Percentiles rank a stretch among this genome's conserved stretches.
Conservation (phyloP, 2,329 filamentous ascomycete genomes). For the Rhynchosporium secalis region DNA sequence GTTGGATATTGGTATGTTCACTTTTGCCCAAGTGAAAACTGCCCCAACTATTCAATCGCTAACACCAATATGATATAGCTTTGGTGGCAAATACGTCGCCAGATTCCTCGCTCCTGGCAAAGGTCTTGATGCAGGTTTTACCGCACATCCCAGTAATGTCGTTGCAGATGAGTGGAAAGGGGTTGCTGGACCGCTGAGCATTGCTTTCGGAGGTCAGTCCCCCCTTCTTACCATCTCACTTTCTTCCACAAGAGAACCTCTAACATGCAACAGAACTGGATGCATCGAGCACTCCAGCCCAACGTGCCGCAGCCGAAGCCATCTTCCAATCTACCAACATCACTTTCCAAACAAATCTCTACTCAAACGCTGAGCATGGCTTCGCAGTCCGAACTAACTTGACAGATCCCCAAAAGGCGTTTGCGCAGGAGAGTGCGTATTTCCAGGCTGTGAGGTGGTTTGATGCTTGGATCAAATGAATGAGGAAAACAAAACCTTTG, state of each 20-base stretch:
- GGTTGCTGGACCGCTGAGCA: constrained; percentile 57
- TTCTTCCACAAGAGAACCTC: neutral
- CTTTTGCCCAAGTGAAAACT: neutral
- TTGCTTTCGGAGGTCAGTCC: constrained; percentile 59
- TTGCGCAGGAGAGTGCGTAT: constrained; percentile 78
- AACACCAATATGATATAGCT: constrained; percentile 38
- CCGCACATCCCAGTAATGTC: constrained; percentile 65
- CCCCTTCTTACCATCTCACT: neutral
- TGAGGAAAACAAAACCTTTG: too few species aligned
- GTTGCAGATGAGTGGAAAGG: constrained; percentile 58
- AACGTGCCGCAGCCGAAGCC: constrained; percentile 46
- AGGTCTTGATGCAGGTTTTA: constrained; percentile 56
- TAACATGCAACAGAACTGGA: constrained; percentile 44
- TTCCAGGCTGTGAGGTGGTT: constrained; percentile 76
- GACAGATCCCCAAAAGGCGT: constrained; percentile 53
- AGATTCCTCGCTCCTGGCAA: constrained; percentile 53
- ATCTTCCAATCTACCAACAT: constrained; percentile 54
- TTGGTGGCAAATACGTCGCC: constrained; percentile 59
- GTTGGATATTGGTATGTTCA: constrained; percentile 56
- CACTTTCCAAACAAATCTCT: constrained; percentile 70
- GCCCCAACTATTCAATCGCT: neutral
- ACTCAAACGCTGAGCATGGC: constrained; percentile 68
- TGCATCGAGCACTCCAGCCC: constrained; percentile 20
- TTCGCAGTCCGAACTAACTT: constrained; percentile 70
- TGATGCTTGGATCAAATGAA: constrained; percentile 28